Base-by-base conservation (phyloP, 2,329 filamentous ascomycete species). In the Atkinsonella texensis region DNA sequence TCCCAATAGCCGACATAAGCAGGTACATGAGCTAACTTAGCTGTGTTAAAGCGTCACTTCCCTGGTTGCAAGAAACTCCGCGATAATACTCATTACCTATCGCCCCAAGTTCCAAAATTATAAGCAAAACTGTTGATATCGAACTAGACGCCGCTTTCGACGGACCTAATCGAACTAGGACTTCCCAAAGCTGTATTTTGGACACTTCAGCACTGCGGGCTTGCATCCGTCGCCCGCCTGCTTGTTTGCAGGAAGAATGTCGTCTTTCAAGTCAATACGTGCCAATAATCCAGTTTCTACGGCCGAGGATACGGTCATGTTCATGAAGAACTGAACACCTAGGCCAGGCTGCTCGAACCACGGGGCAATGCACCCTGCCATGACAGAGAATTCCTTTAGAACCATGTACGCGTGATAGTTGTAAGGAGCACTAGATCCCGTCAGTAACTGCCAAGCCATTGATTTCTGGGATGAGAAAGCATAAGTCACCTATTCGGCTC, bases 321-420 rank as follows among this genome's bases (percentile, higher is more conserved):
- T 11, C 17, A 50, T 17, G 7, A 45, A 7, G 13, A 44, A 50
- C 32, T 50, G 48, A 28, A 45, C 10, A 2, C 41, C 48, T n/a
- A 38, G 17, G 2, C 48, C 48, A 6, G 48, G 48, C 15, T 50
- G 48, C 31, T 50, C 41, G 23, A 50, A 50, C 48, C 48, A 50
- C 1, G 48, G 48, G 2, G 48, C 41, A 9, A 50, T 18, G 12
- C 41, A 45, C 12, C 48, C 48, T 9, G 41, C 33, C 41, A 31
- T 44, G 33, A 50, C 48, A 7, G 18, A 3, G 13, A 50, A 7
- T 12, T n/a, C 31, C 33, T 39, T 45, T 4, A 50, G 4, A 5
- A 50, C 48, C 33, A 17, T 35, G 48, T 50, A 50, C 11, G 42
- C 48, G 12, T 50, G 18, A 18, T 50, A 50, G 12, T 50, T 50